Percentiles rank a stretch among this genome's conserved stretches.
Conservation (phyloP, 371 early-diverging fungal genomes). For the Rhizopus sp. region DNA sequence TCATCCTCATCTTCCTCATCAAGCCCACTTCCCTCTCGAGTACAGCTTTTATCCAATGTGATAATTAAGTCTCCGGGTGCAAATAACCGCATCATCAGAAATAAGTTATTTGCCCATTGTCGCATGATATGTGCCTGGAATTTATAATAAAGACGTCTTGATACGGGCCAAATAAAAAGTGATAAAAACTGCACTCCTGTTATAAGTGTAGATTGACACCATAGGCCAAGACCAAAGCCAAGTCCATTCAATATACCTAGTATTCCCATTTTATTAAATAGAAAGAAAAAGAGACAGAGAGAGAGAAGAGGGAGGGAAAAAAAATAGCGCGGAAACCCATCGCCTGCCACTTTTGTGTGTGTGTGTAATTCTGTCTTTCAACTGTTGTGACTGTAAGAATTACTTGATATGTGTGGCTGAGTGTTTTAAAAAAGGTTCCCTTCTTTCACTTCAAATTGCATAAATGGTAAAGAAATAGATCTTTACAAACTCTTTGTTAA, state of each 20-base stretch:
- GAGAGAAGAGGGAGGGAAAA: conserved; percentile 2
- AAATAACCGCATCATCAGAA: conserved; percentile 63
- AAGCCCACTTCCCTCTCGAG: conserved; percentile 42
- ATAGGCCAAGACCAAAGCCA: conserved; percentile 13
- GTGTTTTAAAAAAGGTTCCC: neutral
- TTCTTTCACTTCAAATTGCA: conserved; percentile 4
- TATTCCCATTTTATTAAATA: conserved; percentile 6
- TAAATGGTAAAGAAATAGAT: conserved; percentile 7
- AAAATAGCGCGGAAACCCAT: neutral
- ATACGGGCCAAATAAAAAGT: conserved; percentile 37
- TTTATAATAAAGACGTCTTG: conserved; percentile 38
- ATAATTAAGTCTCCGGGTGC: conserved; percentile 64
- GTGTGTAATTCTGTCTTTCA: conserved; percentile 1
- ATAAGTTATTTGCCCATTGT: conserved; percentile 64
- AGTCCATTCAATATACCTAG: conserved; percentile 17
- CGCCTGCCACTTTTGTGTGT: neutral
- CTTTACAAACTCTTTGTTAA: neutral
- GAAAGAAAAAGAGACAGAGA: neutral
- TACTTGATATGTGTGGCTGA: neutral
- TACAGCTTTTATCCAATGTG: conserved; percentile 54
- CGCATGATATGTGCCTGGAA: conserved; percentile 55
- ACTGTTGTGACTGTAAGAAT: neutral
- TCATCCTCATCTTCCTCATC: conserved; percentile 33
- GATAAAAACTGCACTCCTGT: conserved; percentile 28
- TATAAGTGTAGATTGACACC: conserved; percentile 17